A percentile compares a stretch with the other conserved stretches of the same genome.
Evolutionary conservation across 1,284 basidiomycete genomes (phyloP).

Genomic region (Mixia osmundae): DNA sequence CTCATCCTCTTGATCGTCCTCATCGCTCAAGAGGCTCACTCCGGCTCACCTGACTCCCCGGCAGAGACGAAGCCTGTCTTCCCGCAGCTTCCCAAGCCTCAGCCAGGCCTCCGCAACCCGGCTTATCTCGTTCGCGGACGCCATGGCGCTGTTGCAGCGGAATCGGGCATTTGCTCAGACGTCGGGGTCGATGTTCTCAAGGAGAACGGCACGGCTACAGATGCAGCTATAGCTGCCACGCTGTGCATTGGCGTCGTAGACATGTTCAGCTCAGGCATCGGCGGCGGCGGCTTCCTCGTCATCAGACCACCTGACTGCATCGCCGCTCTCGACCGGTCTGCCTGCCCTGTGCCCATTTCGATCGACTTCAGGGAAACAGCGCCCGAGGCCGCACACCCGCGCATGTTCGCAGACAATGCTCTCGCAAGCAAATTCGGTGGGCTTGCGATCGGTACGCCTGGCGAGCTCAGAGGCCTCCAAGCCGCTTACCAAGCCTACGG

Average conservation of each 20-base stretch:
- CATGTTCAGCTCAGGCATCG: conserved; percentile 36
- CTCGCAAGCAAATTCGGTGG: conserved; percentile 42
- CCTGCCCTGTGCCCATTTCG: conserved; percentile 22
- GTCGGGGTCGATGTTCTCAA: conserved; percentile 39
- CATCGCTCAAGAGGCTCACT: too few species aligned
- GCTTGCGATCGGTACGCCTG: conserved; percentile 57
- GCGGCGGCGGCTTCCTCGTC: conserved; percentile 79
- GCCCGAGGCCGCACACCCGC: conserved; percentile 40
- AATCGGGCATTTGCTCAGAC: conserved; percentile 58
- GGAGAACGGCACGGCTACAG: conserved; percentile 72
- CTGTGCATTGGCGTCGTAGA: conserved; percentile 31
- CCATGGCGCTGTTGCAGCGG: conserved; percentile 62
- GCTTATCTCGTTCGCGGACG: conserved; percentile 46
- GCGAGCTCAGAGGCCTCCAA: conserved; percentile 60
- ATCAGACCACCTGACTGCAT: too few species aligned
- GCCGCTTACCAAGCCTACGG: conserved; percentile 50
- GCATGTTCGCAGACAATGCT: conserved; percentile 37
- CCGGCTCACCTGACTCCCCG: too few species aligned
- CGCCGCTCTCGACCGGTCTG: conserved; percentile 24
- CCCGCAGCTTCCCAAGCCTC: conserved; percentile 16
- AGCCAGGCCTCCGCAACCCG: conserved; percentile 31
- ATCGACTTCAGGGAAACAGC: conserved; percentile 78
- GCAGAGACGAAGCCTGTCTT: too few species aligned
- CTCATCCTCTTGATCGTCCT: too few species aligned
- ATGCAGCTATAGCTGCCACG: conserved; percentile 55